Evolutionary conservation across 108 stramenopile genomes (phyloP).

Genomic region (Fragilaria crotonensis): DNA sequence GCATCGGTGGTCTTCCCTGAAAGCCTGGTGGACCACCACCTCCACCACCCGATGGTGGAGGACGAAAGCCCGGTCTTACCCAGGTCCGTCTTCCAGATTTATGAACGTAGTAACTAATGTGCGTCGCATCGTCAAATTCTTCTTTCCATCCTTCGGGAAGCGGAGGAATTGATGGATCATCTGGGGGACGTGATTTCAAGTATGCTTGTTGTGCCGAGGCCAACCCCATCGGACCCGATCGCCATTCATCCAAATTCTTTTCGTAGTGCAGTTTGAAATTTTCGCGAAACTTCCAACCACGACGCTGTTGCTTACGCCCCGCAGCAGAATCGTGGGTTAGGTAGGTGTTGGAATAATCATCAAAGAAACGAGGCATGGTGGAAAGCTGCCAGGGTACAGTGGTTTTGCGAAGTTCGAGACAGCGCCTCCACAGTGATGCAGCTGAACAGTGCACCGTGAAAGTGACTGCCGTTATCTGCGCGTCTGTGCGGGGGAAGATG

Average conservation of each 20-base stretch:
- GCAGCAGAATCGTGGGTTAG: constrained; percentile 85
- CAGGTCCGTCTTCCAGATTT: constrained; percentile 66
- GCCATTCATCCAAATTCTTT: constrained; percentile 53
- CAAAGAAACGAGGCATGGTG: constrained; percentile 86
- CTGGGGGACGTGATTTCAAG: constrained; percentile 20
- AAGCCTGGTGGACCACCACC: constrained; percentile 15
- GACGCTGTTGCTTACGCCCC: constrained; percentile 84
- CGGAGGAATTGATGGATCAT: constrained; percentile 57
- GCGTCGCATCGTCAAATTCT: constrained; percentile 71
- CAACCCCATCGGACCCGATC: constrained; percentile 71
- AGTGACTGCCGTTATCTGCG: too few species aligned
- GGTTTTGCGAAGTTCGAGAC: too few species aligned
- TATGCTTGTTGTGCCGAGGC: constrained; percentile 65
- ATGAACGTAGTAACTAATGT: constrained; percentile 54
- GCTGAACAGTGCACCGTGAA: too few species aligned
- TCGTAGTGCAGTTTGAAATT: constrained; percentile 83
- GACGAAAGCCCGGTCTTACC: constrained; percentile 79
- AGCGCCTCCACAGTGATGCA: too few species aligned
- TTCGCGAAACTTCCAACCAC: constrained; percentile 90
- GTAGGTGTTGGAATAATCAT: constrained; percentile 87
- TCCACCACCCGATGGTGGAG: constrained; percentile 74
- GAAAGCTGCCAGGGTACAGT: too few species aligned
- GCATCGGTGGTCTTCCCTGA: not conserved
- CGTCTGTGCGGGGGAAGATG: too few species aligned
- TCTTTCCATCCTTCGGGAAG: constrained; percentile 82